Evolutionary conservation across 768 basidiomycete genomes (phyloP).

Genomic region (Cyclocybe aegerita): DNA sequence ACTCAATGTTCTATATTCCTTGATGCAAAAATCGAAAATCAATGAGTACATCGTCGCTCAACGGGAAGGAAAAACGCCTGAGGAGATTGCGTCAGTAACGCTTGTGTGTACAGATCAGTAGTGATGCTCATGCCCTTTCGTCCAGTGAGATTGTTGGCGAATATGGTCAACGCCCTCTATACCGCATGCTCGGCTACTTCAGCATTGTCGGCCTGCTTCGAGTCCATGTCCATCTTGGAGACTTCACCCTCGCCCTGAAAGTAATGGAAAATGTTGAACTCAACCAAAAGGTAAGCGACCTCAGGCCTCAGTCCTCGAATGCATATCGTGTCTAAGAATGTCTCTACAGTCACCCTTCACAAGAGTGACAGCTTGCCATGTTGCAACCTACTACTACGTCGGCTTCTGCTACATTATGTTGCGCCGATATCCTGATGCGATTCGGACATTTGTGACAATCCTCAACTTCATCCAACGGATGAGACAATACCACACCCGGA

Average conservation of each 20-base stretch:
- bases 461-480: conserved; percentile 95
- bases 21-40: conserved; percentile 96
- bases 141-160: conserved; percentile 83
- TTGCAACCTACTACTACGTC: conserved; percentile 92
- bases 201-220: conserved; percentile 93
- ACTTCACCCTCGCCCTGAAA: conserved; percentile 92
- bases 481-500: conserved; percentile 94
- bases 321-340: conserved; percentile 8
- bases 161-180: conserved; percentile 86
- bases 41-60: conserved; percentile 90
- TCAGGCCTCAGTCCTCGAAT: background rate
- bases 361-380: conserved; percentile 95
- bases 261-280: conserved; percentile 94
- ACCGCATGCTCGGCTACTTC: conserved; percentile 96
- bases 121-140: conserved; percentile 1
- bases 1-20: conserved; percentile 95
- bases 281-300: conserved; percentile 68
- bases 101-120: background rate
- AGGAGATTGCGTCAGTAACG: conserved; percentile 76
- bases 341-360: conserved; percentile 75
- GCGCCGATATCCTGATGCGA: conserved; percentile 92
- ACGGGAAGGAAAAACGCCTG: conserved; percentile 73
- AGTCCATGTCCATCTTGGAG: conserved; percentile 94
- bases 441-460: conserved; percentile 88
- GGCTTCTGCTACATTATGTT: conserved; percentile 98